Evolutionary conservation across 106 monocot species (phyloP).

Genomic region (Platanthera guangdongensis): DNA sequence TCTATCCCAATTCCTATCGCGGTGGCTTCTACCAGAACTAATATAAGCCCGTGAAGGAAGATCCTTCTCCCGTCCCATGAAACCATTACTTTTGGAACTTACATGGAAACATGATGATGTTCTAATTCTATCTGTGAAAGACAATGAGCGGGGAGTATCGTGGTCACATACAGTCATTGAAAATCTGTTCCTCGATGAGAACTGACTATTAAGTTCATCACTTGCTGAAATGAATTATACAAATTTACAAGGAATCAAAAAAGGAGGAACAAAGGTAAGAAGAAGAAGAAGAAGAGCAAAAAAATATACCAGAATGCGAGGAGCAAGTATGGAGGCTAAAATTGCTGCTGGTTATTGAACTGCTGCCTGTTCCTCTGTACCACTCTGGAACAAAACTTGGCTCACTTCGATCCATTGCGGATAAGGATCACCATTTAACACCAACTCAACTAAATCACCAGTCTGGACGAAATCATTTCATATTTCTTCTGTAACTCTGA

Average conservation of each 20-base stretch:
- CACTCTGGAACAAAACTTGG: slow-evolving; percentile 4
- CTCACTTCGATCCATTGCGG: slow-evolving; percentile 4
- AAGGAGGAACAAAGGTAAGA: not conserved
- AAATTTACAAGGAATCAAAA: slow-evolving; percentile 6
- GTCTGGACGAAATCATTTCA: not conserved
- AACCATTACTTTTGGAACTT: slow-evolving; percentile 31
- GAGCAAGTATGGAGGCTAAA: not conserved
- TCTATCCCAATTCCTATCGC: slow-evolving; percentile 27
- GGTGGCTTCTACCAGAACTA: slow-evolving; percentile 52
- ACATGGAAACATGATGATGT: slow-evolving; percentile 10
- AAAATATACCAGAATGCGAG: slow-evolving; percentile 7
- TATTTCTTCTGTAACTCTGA: not conserved
- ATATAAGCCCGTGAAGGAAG: slow-evolving; percentile 28
- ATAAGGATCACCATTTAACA: slow-evolving; percentile 3
- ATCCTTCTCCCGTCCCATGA: slow-evolving; percentile 17
- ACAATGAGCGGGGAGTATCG: slow-evolving; percentile 19
- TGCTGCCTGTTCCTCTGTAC: slow-evolving; percentile 10
- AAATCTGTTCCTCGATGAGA: slow-evolving; percentile 26
- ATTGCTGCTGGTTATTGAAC: not conserved
- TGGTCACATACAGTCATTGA: slow-evolving; percentile 19
- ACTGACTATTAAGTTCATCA: slow-evolving; percentile 30
- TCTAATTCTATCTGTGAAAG: slow-evolving; percentile 3
- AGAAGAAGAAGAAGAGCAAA: no score
- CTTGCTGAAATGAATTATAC: slow-evolving; percentile 1
- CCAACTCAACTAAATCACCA: not conserved